These are phyloP conservation scores for Cruciata laevipes DNA, from an alignment of 257 asterid species.

Conservation along the genomic window DNA sequence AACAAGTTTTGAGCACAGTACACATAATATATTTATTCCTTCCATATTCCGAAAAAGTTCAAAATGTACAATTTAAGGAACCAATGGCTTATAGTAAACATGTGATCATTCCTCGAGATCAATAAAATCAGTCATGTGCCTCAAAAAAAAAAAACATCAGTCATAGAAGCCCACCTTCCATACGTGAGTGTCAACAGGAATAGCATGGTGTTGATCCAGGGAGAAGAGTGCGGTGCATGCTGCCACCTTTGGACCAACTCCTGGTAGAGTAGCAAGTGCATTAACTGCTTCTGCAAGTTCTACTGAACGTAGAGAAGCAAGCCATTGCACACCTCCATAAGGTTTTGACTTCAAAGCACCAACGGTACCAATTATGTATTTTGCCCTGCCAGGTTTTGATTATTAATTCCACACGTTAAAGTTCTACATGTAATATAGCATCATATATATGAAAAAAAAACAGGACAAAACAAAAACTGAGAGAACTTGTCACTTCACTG, in stretches of 20 bases:
- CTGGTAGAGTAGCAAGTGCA: conserved; percentile 65
- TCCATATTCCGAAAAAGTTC: not conserved
- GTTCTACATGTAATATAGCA: not conserved
- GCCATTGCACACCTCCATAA: conserved; percentile 83
- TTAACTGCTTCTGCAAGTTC: conserved; percentile 66
- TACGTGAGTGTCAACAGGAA: conserved; percentile 96
- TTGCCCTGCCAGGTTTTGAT: conserved; percentile 53
- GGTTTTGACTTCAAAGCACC: conserved; percentile 71
- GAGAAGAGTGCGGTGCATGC: conserved; percentile 94
- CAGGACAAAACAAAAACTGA: not conserved
- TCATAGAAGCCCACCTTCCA: conserved; percentile 64
- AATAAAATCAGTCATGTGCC: not conserved
- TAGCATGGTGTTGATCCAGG: conserved; percentile 89
- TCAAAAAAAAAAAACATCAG: no score
- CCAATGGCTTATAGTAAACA: not conserved
- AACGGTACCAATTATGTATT: conserved; percentile 81
- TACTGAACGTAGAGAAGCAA: conserved; percentile 64
- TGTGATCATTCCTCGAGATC: not conserved
- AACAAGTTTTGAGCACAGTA: not conserved
- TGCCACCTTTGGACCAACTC: conserved; percentile 99
- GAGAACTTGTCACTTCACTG: not conserved
- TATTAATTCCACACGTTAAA: not conserved
- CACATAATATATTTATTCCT: not conserved
- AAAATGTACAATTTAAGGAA: not conserved
- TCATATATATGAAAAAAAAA: not conserved